A percentile compares a stretch with the other conserved stretches of the same genome.
Conservation (phyloP, 805 yeast genomes). For the Vanderwaltozyma polyspora region DNA sequence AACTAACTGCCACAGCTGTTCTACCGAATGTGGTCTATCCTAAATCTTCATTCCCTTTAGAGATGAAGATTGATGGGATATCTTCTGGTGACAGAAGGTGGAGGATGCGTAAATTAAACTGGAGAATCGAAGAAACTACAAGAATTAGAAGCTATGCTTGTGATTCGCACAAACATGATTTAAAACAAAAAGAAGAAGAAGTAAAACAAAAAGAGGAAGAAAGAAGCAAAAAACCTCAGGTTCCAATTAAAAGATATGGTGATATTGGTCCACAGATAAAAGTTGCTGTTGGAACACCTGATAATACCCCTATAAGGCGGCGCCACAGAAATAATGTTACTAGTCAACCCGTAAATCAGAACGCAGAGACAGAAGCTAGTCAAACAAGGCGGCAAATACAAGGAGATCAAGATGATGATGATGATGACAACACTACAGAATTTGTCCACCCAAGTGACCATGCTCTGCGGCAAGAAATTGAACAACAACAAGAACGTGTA, state of each 20-base stretch:
- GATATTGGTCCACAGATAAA: slow-evolving; percentile 30
- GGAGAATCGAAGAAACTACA: slow-evolving; percentile 83
- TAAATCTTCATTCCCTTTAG: slow-evolving; percentile 73
- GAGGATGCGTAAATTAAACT: slow-evolving; percentile 81
- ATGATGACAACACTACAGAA: slow-evolving; percentile 18
- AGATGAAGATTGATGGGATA: slow-evolving; percentile 68
- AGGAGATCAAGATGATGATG: slow-evolving; percentile 28
- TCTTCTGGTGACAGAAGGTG: slow-evolving; percentile 53
- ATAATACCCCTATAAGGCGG: slow-evolving; percentile 13
- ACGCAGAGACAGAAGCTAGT: not conserved
- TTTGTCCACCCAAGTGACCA: slow-evolving; percentile 28
- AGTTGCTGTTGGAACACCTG: slow-evolving; percentile 26
- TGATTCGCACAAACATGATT: slow-evolving; percentile 40
- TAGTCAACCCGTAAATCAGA: not conserved
- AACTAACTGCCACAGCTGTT: slow-evolving; percentile 74
- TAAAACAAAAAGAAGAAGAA: slow-evolving; percentile 25
- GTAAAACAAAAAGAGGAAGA: slow-evolving; percentile 30
- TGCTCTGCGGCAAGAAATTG: slow-evolving; percentile 26
- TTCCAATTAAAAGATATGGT: slow-evolving; percentile 28
- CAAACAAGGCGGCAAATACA: not conserved
- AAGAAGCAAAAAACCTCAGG: slow-evolving; percentile 21
- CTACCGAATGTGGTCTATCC: slow-evolving; percentile 87
- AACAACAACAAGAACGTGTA: slow-evolving; percentile 23
- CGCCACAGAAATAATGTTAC: not conserved
- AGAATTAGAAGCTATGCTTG: slow-evolving; percentile 53